Base-by-base conservation (phyloP, 2,329 filamentous ascomycete species). In the Endoconidiophora polonica region DNA sequence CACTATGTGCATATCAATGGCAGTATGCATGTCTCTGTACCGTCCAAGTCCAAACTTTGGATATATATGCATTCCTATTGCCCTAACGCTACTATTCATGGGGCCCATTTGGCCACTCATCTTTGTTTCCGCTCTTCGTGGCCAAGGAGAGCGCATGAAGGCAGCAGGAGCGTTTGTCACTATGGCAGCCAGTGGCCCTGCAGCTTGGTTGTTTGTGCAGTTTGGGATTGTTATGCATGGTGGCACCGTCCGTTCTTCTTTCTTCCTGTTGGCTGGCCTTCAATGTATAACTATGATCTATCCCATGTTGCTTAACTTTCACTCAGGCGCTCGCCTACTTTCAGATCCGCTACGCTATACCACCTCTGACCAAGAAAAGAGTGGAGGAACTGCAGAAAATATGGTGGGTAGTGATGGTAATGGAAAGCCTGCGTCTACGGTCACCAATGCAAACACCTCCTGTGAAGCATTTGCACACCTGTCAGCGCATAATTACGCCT, bases 41-140 rank as follows among this genome's bases (percentile, higher is more conserved):
- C 62, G 61, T 2, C 66, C 66, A 3, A 49, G 56, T 1, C 7
- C 29, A 33, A 65, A 74, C 51, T 65, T 71, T 0, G 70, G 76
- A 55, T 56, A 73, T 0, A 61, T 78, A 22, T 65, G 68, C 22
- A 68, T 76, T n/a, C 79, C 85, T 55, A 66, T 83, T 2, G 69
- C 80, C 38, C 58, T 88, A 24, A 82, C 83, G 55, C 80, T 86
- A 56, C 86, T 93, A 63, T 86, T 84, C 59, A 85, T 90, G 62
- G 83, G 81, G 0, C 85, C 86, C 47, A 76, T 86, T 57, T 94
- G 85, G 70, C 86, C 87, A 0, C 78, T 88, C 1, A 79, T 91
- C 53, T 86, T 87, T 56, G 79, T 83, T 3, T 72, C 91, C 10
- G 83, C 82, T 2, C 79, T 94, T 53, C 76, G 85, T 2, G 86